A percentile compares a stretch with the other conserved stretches of the same genome.
These are phyloP conservation scores for Leccinum colubrinum DNA, from an alignment of 1,284 basidiomycete species.

Conservation along the genomic window DNA sequence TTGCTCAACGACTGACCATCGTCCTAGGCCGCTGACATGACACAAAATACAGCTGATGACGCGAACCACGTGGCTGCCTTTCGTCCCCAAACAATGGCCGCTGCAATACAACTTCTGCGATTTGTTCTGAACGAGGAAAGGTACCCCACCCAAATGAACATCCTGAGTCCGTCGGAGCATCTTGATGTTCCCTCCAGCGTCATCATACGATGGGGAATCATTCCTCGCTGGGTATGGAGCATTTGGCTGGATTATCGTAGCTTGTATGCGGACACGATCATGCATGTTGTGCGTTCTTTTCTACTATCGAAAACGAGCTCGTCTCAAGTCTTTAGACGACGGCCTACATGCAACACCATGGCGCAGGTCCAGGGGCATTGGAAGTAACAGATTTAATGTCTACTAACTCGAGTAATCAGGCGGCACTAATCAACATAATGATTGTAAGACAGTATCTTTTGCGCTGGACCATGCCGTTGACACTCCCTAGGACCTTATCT, in stretches of 20 bases:
- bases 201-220: conserved; percentile 50
- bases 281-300: conserved; percentile 44
- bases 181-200: conserved; percentile 47
- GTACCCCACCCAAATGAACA: conserved; percentile 11
- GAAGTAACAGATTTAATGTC: conserved; percentile 5
- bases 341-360: conserved; percentile 45
- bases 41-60: background rate
- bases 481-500: conserved; percentile 23
- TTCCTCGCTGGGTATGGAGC: conserved; percentile 63
- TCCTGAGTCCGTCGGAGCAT: conserved; percentile 25
- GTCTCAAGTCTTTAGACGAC: conserved; percentile 41
- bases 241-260: conserved; percentile 55
- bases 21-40: conserved; percentile 23
- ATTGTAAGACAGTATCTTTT: conserved; percentile 20
- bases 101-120: conserved; percentile 46
- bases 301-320: background rate
- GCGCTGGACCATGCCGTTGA: conserved; percentile 8
- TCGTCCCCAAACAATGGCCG: conserved; percentile 47
- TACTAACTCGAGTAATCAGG: background rate
- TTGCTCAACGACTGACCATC: background rate
- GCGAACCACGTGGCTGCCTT: conserved; percentile 19
- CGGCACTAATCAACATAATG: conserved; percentile 19
- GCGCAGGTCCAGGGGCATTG: background rate
- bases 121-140: conserved; percentile 35
- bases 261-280: conserved; percentile 47